Evolutionary conservation across 2,329 filamentous ascomycete genomes (phyloP).

Genomic region (Aspergillus sp.): DNA sequence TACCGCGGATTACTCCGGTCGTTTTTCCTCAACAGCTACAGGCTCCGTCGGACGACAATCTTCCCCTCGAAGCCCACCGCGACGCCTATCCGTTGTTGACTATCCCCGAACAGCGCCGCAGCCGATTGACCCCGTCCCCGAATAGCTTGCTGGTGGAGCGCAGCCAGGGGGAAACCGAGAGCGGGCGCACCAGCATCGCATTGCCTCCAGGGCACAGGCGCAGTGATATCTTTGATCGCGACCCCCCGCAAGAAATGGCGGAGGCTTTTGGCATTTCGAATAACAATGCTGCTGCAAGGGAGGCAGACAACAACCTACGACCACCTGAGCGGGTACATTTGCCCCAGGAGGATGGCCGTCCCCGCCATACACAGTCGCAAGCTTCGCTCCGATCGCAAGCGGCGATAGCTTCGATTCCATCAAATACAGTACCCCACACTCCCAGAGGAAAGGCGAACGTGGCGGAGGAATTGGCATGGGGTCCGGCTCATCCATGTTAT

Average conservation of each 20-base stretch:
- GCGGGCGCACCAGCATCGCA: slow-evolving; percentile 49
- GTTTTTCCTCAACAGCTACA: slow-evolving; percentile 32
- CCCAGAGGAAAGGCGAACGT: slow-evolving; percentile 48
- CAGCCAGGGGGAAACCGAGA: slow-evolving; percentile 42
- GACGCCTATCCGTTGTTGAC: slow-evolving; percentile 54
- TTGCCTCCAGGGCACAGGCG: slow-evolving; percentile 42
- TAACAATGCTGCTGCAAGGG: slow-evolving; percentile 6
- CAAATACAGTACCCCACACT: slow-evolving; percentile 28
- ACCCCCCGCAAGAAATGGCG: slow-evolving; percentile 20
- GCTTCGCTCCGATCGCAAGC: slow-evolving; percentile 37
- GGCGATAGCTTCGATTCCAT: slow-evolving; percentile 34
- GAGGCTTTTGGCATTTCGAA: too few relatives aligned
- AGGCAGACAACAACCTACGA: slow-evolving; percentile 22
- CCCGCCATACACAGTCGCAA: slow-evolving; percentile 36
- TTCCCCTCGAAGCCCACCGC: slow-evolving; percentile 30
- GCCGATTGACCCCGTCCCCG: slow-evolving; percentile 44
- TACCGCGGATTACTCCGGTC: slow-evolving; percentile 50
- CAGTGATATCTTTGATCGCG: slow-evolving; percentile 21
- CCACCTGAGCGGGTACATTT: slow-evolving; percentile 27
- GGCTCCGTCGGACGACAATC: slow-evolving; percentile 27
- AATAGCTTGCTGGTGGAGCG: slow-evolving; percentile 46
- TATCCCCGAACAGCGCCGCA: slow-evolving; percentile 53
- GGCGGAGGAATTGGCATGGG: slow-evolving; percentile 77
- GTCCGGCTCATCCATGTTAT: slow-evolving; percentile 87
- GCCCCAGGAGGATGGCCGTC: slow-evolving; percentile 22